Conservation (phyloP, 306 rosid genomes). For the Luffa aegyptiaca region DNA sequence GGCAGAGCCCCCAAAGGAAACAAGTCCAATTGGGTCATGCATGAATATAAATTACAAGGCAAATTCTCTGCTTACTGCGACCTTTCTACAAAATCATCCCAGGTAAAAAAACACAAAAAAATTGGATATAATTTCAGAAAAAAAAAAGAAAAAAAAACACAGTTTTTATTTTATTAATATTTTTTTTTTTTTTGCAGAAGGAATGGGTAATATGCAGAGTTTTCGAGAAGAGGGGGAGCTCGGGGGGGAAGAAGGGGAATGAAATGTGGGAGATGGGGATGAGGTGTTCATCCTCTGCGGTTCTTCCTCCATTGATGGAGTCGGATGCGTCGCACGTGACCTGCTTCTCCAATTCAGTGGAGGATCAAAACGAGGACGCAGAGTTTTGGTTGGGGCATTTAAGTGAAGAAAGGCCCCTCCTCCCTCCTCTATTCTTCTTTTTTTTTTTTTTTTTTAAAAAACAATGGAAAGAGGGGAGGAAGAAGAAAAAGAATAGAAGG, state of each 20-base stretch:
- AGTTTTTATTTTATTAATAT: not conserved
- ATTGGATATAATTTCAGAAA: too few species aligned
- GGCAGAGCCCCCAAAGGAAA: slow-evolving; percentile 79
- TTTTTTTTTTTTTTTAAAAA: too few species aligned
- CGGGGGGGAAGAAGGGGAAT: too few species aligned
- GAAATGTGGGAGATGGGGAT: too few species aligned
- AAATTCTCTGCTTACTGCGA: slow-evolving; percentile 15
- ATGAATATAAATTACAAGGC: slow-evolving; percentile 65
- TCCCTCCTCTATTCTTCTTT: too few species aligned
- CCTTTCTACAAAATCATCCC: slow-evolving; percentile 27
- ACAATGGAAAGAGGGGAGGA: too few species aligned
- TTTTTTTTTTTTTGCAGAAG: slow-evolving; percentile 27
- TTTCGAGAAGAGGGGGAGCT: slow-evolving; percentile 46
- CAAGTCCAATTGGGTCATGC: slow-evolving; percentile 89
- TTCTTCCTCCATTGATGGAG: slow-evolving; percentile 57
- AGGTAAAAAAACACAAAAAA: slow-evolving; percentile 18
- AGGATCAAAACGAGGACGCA: slow-evolving; percentile 19
- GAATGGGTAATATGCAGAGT: slow-evolving; percentile 85
- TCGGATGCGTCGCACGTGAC: slow-evolving; percentile 54
- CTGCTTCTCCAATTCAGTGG: slow-evolving; percentile 50
- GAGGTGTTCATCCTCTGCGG: too few species aligned
- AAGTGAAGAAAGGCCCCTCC: slow-evolving; percentile 1
- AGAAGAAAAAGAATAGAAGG: too few species aligned
- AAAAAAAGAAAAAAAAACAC: too few species aligned
- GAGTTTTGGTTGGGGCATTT: slow-evolving; percentile 14